Evolutionary conservation across 441 rosid species (phyloP), one percentile per base, ranked within the genome.

Genomic region (Daphne laureola): DNA sequence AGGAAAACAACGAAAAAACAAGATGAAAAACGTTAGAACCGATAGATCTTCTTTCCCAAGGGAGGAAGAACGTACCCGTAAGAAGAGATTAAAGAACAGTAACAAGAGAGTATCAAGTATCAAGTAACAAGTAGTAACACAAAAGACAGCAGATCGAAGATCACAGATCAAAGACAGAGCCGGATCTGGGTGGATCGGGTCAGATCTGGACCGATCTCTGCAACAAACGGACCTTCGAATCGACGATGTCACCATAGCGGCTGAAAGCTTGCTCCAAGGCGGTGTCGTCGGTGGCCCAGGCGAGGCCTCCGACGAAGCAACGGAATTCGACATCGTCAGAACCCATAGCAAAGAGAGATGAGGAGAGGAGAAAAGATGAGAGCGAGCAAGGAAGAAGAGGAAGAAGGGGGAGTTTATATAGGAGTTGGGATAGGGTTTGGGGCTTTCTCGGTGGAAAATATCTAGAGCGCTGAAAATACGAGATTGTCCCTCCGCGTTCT

Each of bases 271-370:
- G 58, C 25, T 72, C 74, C 0, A 91, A 87, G 25, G 78, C 51
- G 23, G 26, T 53, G 63, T 91, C 91, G 55, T 70, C 78, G 46
- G 96, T 91, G 74, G 90, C 89, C 95, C 95, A 91, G 0, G 96
- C 98, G 0, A 91, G 87, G 66, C 96, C 98, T 46, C 95, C 96
- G 43, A 91, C 95, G 57, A 91, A 91, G 79, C 98, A 91, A 44
- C 96, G 56, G 61, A 0, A 91, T 78, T 91, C 98, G n/a, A 74
- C 47, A 17, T 85, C 98, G 0, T 77, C 73, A 0, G 96, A 54
- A 6, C 84, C 85, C 94, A 87, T 72, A 46, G 4, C 1, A 16
- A 0, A 18, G 1, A n/a, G n/a, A 21, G 38, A 25, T 4, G 1
- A 27, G 35, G 7, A 3, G 35, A 27, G 1, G 7, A 27, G 4